Percentiles rank a stretch among this genome's conserved stretches.
These are phyloP conservation scores for Coniferiporia sulphurascens DNA, from an alignment of 1,284 basidiomycete genomes.

Conservation along the genomic window DNA sequence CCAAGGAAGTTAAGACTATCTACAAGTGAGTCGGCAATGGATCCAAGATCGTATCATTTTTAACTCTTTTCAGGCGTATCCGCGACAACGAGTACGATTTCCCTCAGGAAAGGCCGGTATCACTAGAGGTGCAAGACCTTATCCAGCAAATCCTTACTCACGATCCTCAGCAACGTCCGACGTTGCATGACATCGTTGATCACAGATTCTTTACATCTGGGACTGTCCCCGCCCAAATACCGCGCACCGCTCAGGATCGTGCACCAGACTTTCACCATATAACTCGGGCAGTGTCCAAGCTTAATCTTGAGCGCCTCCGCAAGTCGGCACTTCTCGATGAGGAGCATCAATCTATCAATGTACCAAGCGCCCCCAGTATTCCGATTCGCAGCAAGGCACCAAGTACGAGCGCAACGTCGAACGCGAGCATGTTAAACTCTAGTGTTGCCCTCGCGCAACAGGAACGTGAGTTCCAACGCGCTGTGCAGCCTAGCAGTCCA, in stretches of 20 bases:
- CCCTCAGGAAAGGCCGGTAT: constrained; percentile 73
- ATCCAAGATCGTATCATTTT: constrained; percentile 5
- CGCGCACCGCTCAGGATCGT: constrained; percentile 68
- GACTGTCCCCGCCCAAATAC: constrained; percentile 77
- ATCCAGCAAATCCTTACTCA: constrained; percentile 85
- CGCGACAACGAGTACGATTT: constrained; percentile 94
- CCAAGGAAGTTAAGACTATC: constrained; percentile 93
- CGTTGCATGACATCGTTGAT: constrained; percentile 80
- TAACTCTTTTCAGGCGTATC: constrained; percentile 64
- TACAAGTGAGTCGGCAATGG: constrained; percentile 60
- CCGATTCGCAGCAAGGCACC: constrained; percentile 18
- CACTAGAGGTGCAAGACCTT: constrained; percentile 69
- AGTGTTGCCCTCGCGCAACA: constrained; percentile 70
- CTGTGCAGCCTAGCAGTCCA: constrained; percentile 91
- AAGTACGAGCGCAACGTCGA: constrained; percentile 20
- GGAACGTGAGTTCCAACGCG: constrained; percentile 94
- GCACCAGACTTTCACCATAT: constrained; percentile 75
- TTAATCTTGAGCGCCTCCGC: constrained; percentile 67
- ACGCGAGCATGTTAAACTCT: constrained; percentile 29
- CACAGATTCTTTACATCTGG: constrained; percentile 85
- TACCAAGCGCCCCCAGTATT: constrained; percentile 29
- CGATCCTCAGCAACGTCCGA: constrained; percentile 76
- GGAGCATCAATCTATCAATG: constrained; percentile 41
- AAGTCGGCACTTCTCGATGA: constrained; percentile 57
- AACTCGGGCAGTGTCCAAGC: constrained; percentile 53